phyloP scores from a whole-genome alignment of 2,329 filamentous ascomycete genomes.

The Lomentospora prolificans region DNA sequence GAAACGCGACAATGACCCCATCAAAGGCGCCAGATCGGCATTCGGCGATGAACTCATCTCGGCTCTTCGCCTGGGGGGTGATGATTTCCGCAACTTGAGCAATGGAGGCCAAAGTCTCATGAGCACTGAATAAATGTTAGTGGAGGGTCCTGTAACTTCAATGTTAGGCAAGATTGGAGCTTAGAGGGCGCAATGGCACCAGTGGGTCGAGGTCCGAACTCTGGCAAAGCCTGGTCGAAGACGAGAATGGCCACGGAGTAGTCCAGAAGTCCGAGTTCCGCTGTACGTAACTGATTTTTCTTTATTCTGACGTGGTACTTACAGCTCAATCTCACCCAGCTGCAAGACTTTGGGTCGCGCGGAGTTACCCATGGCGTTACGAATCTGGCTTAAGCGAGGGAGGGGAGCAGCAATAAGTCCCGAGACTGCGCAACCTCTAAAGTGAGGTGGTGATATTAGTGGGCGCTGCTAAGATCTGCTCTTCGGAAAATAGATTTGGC shows the following conservation, averaged over 20 bases:
- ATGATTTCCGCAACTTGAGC: slow-evolving; percentile 55
- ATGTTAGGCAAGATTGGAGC: background rate
- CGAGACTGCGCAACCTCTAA: too few relatives aligned
- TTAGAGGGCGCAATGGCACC: background rate
- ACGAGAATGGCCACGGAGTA: background rate
- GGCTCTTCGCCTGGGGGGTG: slow-evolving; percentile 47
- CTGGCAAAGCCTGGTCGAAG: background rate
- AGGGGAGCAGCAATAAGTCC: too few relatives aligned
- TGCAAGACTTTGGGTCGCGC: slow-evolving; percentile 26
- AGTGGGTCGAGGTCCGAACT: too few relatives aligned
- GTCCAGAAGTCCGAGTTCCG: too few relatives aligned
- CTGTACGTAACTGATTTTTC: too few relatives aligned
- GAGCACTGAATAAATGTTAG: slow-evolving; percentile 38
- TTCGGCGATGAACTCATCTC: slow-evolving; percentile 60
- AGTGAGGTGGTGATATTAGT: too few relatives aligned
- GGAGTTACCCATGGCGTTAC: background rate
- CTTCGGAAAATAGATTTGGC: too few relatives aligned
- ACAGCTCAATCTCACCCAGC: slow-evolving; percentile 30
- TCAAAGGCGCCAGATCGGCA: slow-evolving; percentile 56
- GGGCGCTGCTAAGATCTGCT: too few relatives aligned
- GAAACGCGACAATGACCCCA: slow-evolving; percentile 54
- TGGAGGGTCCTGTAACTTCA: background rate
- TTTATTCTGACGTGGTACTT: too few relatives aligned
- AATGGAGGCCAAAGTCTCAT: slow-evolving; percentile 54
- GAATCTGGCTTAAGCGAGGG: background rate